A percentile compares a stretch with the other conserved stretches of the same genome.
These are phyloP conservation scores for Kondoa malvinella DNA, from an alignment of 768 basidiomycete species.

Conservation along the genomic window DNA sequence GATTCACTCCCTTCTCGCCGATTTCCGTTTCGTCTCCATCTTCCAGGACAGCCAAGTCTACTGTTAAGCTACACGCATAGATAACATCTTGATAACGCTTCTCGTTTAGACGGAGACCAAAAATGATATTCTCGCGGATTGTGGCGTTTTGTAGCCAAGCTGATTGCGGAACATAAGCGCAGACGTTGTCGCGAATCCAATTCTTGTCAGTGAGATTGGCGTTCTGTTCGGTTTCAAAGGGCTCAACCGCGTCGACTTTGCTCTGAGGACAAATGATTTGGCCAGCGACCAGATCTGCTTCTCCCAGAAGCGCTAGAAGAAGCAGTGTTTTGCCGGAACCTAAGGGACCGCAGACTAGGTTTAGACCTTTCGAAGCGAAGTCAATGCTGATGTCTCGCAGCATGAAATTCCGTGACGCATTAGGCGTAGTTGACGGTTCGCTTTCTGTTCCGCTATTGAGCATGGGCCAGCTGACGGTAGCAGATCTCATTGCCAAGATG, in stretches of 20 bases:
- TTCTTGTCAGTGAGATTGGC: conserved; percentile 13
- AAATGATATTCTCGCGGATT: conserved; percentile 61
- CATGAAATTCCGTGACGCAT: conserved; percentile 20
- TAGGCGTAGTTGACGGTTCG: background rate
- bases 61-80: conserved; percentile 52
- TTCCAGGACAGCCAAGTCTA: conserved; percentile 56
- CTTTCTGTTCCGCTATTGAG: background rate
- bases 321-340: background rate
- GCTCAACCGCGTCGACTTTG: conserved; percentile 21
- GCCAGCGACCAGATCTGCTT: conserved; percentile 27
- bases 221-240: background rate
- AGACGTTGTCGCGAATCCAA: conserved; percentile 25
- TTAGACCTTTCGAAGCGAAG: conserved; percentile 53
- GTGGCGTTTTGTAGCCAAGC: conserved; percentile 60
- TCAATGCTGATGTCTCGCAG: conserved; percentile 42
- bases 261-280: conserved; percentile 18
- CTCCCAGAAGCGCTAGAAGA: conserved; percentile 25
- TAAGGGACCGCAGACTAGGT: conserved; percentile 16
- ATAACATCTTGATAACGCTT: conserved; percentile 50
- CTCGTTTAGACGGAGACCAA: conserved; percentile 48
- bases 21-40: conserved; percentile 54
- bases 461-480: conserved; percentile 29
- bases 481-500: conserved; percentile 31
- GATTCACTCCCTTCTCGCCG: conserved; percentile 23
- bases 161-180: conserved; percentile 52